Conservation (phyloP, 2,329 filamentous ascomycete species). For the Fusarium sp. region DNA sequence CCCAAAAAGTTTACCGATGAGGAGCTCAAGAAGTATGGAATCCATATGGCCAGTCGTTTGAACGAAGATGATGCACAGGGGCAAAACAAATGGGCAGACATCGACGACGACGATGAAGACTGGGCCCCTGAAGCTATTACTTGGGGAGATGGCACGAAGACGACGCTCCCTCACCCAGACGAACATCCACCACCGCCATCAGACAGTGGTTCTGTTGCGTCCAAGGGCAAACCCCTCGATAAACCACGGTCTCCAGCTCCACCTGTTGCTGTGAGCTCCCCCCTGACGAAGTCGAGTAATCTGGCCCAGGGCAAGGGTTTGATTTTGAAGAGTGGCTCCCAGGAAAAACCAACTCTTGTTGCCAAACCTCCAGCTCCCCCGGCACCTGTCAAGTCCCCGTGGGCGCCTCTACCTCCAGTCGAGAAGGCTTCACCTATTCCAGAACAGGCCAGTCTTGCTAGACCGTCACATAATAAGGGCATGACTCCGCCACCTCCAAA, state of each 20-base stretch:
- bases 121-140: conserved; percentile 87
- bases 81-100: conserved; percentile 88
- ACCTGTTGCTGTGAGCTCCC: conserved; percentile 48
- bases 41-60: conserved; percentile 83
- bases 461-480: conserved; percentile 63
- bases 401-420: conserved; percentile 86
- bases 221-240: conserved; percentile 45
- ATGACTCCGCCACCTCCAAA: conserved; percentile 64
- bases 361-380: conserved; percentile 75
- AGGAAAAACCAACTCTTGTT: conserved; percentile 77
- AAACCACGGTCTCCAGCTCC: conserved; percentile 59
- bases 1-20: conserved; percentile 88
- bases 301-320: conserved; percentile 68
- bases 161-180: conserved; percentile 73
- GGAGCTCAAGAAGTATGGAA: conserved; percentile 86
- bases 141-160: conserved; percentile 90
- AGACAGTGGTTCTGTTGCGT: conserved; percentile 40
- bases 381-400: conserved; percentile 85
- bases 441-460: conserved; percentile 60
- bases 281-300: conserved; percentile 56
- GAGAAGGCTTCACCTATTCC: conserved; percentile 79
- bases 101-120: conserved; percentile 88
- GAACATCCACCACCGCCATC: conserved; percentile 52
- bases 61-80: conserved; percentile 79
- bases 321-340: conserved; percentile 69